Base-by-base conservation (phyloP, 192 early-diverging fungal species). In the Linnemannia elongata region DNA sequence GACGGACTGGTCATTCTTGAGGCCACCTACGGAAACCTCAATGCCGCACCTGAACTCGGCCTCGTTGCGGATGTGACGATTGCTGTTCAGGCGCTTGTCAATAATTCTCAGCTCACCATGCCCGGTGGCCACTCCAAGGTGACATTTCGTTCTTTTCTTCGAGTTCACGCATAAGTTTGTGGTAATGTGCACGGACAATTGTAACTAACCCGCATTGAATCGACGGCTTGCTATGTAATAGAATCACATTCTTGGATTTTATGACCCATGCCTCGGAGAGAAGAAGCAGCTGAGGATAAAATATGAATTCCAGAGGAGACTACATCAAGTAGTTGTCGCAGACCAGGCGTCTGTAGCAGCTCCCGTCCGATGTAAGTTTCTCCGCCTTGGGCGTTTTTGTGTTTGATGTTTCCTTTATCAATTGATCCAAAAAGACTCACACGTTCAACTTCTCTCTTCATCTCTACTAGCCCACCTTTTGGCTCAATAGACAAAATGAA, bases 211-310 rank as follows among this genome's bases (percentile, higher is more conserved):
- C 0, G 13, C 44, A 45, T 45, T 45, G 44, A 45, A 45, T 15
- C 13, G 44, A 45, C 13, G 10, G 44, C 12, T 15, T 13, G 12
- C 3, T 30, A 52, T 80, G 80, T 42, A 27, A 49, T 82, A 96
- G 95, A 90, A 93, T 35, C 95, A 95, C 78, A 90, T 99, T 78
- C 90, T 97, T 44, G 98, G 98, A 6, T 99, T 99, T 88, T 98
- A 96, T 79, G 97, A 99, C 88, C 97, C 98, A 36, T 97, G 97
- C 81, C 93, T 98, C 75, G 97, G 97, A 47, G 95, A 95, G 74
- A 81, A 86, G 27, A 99, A 99, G 88, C 91, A 93, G 74, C 90
- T 99, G 73, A 93, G 91, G 75, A 94, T 99, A 74, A 94, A 91
- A 69, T 99, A 99, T 80, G 88, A 89, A 77, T 99, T 98, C 90